Base-by-base conservation (phyloP, 176 grass and related monocot species). In the Oryza longistaminata region DNA sequence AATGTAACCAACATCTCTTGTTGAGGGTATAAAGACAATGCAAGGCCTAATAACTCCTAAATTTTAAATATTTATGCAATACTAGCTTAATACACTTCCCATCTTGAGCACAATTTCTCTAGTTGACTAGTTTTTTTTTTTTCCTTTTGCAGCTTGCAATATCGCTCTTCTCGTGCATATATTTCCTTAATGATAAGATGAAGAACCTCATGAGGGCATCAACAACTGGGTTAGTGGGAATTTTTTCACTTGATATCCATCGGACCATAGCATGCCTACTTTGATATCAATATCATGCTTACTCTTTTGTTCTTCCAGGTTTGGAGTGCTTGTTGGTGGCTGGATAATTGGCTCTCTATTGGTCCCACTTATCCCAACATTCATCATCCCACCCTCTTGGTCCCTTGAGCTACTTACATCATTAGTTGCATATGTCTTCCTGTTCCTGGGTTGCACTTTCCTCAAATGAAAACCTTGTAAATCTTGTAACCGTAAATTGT, bases 131-230 rank as follows among this genome's bases (percentile, higher is more conserved):
- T 40, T 34, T 15, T 34, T 15, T 86, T 89, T 19, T 86, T 89
- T 89, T 64, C 74, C 53, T 75, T 89, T 13, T 85, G 66, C 86
- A 99, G 96, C 91, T 99, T 2, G 91, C 91, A 6, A 94, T 99
- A 81, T 96, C 96, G 3, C 90, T 99, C 58, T 81, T 99, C 70
- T 87, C 93, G 0, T 99, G 93, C 81, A 96, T 99, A 82, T 96
- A 93, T 81, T 96, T 99, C 81, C 93, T 99, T 82, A 96, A 99
- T 27, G 96, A 96, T 17, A 99, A 99, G 89, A 99, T 96, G 96
- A 99, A 99, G 84, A 90, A 91, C 39, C 83, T 90, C 62, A 64
- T 84, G 45, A 92, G 96, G 80, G 96, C 96, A 7, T 96, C 87
- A 7, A 65, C 72, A 11, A 99, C 91, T 53, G 96, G 96, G 96